Evolutionary conservation across 306 rosid genomes (phyloP), one percentile per base, ranked within the genome.

Genomic region (Acmispon strigosus): DNA sequence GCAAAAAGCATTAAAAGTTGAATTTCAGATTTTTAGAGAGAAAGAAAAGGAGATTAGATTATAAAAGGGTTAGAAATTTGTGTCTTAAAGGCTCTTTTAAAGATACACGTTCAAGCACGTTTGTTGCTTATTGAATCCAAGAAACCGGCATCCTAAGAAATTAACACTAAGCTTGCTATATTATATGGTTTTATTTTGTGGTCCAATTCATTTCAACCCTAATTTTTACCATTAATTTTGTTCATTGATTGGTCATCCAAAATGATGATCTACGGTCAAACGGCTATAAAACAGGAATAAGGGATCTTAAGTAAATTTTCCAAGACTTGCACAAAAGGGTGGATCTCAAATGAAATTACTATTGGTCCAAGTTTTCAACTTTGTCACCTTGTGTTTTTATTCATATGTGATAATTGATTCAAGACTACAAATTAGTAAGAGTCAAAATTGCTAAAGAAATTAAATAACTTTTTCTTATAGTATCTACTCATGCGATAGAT

Each of bases 111-210:
- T 62, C 69, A 76, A 49, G 84, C 87, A 85, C 57, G 81, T 81
- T 48, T 41, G 58, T 11, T 24, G 50, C 36, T 79, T 62, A 74
- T 66, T 88, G 97, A 91, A 91, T 88, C 97, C 97, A 85, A 91
- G 86, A 75, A 88, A 81, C 70, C 8, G 63, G 97, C 83, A 91
- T 91, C 97, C 97, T 54, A 90, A 84, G 96, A 81, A 11, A 59
- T 41, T 39, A 37, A 8, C 32, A 68, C 12, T 17, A 4, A 37
- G 18, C 7, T 17, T 76, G 41, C 2, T 19, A 5, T 19, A 19
- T 73, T 27, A 27, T 27, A 27, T 27, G 32, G 57, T 43, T 13
- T n/a, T n/a, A n/a, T n/a, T 53, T 73, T 44, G 79, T 82, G 83
- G 82, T 74, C 79, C 69, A 77, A 72, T 69, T 67, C 53, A 37